These are phyloP conservation scores for Lomentospora prolificans DNA, from an alignment of 2,329 filamentous ascomycete species.

Conservation along the genomic window DNA sequence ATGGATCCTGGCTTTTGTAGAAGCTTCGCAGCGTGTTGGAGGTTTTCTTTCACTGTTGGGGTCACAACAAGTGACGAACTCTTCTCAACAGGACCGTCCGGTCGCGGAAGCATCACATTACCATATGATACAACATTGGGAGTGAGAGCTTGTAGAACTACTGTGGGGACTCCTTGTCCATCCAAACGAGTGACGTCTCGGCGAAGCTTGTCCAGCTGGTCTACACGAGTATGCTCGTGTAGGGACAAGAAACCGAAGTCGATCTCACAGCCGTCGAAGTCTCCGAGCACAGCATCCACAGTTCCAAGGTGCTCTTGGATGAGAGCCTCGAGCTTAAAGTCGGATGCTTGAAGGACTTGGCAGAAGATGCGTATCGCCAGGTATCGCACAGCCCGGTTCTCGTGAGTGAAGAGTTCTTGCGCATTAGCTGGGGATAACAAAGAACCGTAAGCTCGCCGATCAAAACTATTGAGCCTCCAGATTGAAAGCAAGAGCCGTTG, in stretches of 20 bases:
- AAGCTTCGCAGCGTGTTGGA: constrained; percentile 56
- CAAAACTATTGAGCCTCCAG: constrained; percentile 72
- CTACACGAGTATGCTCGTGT: constrained; percentile 44
- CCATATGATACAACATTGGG: constrained; percentile 55
- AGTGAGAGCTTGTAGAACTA: constrained; percentile 39
- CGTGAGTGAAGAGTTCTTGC: constrained; percentile 56
- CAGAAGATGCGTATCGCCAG: constrained; percentile 75
- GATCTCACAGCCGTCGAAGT: constrained; percentile 65
- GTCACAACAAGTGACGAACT: constrained; percentile 52
- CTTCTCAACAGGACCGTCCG: constrained; percentile 36
- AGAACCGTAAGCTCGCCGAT: constrained; percentile 56
- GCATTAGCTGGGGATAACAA: constrained; percentile 58
- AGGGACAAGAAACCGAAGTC: constrained; percentile 68
- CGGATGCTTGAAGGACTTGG: constrained; percentile 68
- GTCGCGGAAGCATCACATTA: constrained; percentile 55
- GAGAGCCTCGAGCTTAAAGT: constrained; percentile 66
- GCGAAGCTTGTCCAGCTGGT: constrained; percentile 15
- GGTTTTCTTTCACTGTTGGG: constrained; percentile 60
- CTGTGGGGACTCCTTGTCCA: constrained; percentile 12
- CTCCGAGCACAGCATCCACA: constrained; percentile 51
- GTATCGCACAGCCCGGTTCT: constrained; percentile 57
- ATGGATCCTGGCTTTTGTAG: constrained; percentile 63
- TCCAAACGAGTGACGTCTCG: constrained; percentile 10
- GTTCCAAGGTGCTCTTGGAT: constrained; percentile 54
- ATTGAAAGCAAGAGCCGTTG: constrained; percentile 50